Percentiles rank a stretch among this genome's conserved stretches.
Conservation (phyloP, 768 basidiomycete species). For the Gloeopeniophorella convolvens region DNA sequence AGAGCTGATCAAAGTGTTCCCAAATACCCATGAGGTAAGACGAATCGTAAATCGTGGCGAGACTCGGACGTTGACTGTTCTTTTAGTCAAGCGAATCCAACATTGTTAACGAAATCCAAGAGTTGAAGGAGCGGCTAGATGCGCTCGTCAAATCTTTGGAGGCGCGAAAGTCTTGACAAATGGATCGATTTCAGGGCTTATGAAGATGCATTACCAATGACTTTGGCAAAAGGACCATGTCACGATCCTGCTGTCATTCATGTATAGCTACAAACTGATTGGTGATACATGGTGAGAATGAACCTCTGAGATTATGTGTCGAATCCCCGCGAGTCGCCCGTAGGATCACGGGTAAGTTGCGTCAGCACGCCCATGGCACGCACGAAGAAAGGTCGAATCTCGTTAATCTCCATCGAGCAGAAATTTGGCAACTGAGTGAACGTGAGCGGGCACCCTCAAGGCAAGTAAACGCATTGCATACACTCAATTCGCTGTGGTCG, state of each 20-base stretch:
- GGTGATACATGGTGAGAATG: not conserved
- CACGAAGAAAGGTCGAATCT: slow-evolving; percentile 84
- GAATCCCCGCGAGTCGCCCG: slow-evolving; percentile 2
- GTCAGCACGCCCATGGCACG: slow-evolving; percentile 72
- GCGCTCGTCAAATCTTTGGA: slow-evolving; percentile 33
- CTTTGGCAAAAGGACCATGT: too few relatives aligned
- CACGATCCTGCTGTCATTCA: not conserved
- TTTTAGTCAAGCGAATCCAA: slow-evolving; percentile 62
- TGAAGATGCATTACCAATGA: not conserved
- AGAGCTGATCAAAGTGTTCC: slow-evolving; percentile 65
- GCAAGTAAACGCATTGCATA: slow-evolving; percentile 31
- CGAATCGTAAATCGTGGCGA: too few relatives aligned
- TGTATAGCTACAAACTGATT: not conserved
- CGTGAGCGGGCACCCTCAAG: not conserved
- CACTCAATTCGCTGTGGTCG: slow-evolving; percentile 77
- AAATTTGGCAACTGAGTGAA: slow-evolving; percentile 67
- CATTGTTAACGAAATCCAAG: slow-evolving; percentile 57
- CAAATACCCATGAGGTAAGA: slow-evolving; percentile 63
- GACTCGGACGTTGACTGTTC: not conserved
- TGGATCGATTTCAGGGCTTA: not conserved
- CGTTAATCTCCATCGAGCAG: slow-evolving; percentile 89
- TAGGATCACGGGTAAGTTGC: slow-evolving; percentile 38
- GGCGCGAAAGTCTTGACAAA: slow-evolving; percentile 19
- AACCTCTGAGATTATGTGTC: not conserved
- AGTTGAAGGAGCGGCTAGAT: slow-evolving; percentile 41